These are phyloP conservation scores for Cercophora sp. DNA, from an alignment of 495 filamentous ascomycete genomes.

Conservation along the genomic window DNA sequence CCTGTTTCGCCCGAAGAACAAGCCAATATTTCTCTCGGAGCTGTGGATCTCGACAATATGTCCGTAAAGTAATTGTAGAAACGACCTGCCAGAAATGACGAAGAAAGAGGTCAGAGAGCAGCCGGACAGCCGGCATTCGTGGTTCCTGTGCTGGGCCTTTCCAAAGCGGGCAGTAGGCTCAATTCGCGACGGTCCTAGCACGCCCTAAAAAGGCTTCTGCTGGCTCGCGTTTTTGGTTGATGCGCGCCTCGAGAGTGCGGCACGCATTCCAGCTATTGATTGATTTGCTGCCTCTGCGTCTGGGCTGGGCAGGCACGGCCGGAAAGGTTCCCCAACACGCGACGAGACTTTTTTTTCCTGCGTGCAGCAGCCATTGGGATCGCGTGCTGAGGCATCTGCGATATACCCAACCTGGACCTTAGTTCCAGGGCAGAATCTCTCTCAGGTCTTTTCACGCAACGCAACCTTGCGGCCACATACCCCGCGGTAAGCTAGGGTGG, in stretches of 20 bases:
- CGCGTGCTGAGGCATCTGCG: constrained; percentile 17
- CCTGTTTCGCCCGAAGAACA: neutral
- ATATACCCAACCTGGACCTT: constrained; percentile 24
- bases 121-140: constrained; percentile 2
- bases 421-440: too few relatives aligned
- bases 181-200: neutral
- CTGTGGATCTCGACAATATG: neutral
- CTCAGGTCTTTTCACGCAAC: too few relatives aligned
- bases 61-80: neutral
- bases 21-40: neutral
- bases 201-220: neutral
- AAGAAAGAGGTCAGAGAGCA: constrained; percentile 8
- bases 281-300: neutral
- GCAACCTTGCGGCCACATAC: neutral
- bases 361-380: constrained; percentile 14
- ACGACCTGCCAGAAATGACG: constrained; percentile 3
- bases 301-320: constrained; percentile 1
- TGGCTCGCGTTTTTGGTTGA: too few relatives aligned
- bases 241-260: neutral
- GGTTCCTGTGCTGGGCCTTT: constrained; percentile 5
- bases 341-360: too few relatives aligned
- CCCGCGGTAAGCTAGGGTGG: neutral
- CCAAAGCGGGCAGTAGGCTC: neutral
- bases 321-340: neutral
- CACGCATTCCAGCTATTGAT: neutral